These are phyloP conservation scores for Psilocybe tampanensis DNA, from an alignment of 768 basidiomycete genomes.

Conservation along the genomic window DNA sequence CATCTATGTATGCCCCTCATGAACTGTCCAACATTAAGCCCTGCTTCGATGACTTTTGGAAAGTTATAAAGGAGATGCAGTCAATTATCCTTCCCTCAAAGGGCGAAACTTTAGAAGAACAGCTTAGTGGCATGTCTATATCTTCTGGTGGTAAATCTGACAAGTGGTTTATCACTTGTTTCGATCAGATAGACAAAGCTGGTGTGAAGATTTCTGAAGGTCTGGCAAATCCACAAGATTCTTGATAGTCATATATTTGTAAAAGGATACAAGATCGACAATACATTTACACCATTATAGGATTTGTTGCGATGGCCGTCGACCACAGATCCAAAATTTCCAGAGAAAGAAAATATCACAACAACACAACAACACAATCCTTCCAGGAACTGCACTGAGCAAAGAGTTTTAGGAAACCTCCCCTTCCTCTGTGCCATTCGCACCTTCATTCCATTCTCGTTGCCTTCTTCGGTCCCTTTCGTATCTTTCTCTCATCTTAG, in stretches of 20 bases:
- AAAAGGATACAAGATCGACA: not conserved
- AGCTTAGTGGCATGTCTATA: constrained; percentile 29
- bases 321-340: not conserved
- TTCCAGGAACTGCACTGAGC: not conserved
- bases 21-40: constrained; percentile 40
- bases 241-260: not conserved
- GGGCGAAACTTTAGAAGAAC: constrained; percentile 29
- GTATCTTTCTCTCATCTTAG: constrained; percentile 57
- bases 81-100: constrained; percentile 25
- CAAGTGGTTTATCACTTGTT: constrained; percentile 70
- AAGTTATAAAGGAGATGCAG: constrained; percentile 39
- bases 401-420: constrained; percentile 27
- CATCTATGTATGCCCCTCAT: constrained; percentile 70
- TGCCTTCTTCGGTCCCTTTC: constrained; percentile 41
- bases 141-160: constrained; percentile 36
- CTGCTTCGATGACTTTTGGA: constrained; percentile 40
- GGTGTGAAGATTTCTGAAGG: constrained; percentile 29
- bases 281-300: constrained; percentile 5
- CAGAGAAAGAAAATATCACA: not conserved
- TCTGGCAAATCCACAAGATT: constrained; percentile 17
- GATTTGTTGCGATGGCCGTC: too few relatives aligned
- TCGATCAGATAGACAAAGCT: constrained; percentile 58
- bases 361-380: not conserved
- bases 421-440: constrained; percentile 42
- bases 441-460: constrained; percentile 32